Evolutionary conservation across 2,329 filamentous ascomycete species (phyloP), one percentile per base, ranked within the genome.

Genomic region (Rugonectria rugulosa): DNA sequence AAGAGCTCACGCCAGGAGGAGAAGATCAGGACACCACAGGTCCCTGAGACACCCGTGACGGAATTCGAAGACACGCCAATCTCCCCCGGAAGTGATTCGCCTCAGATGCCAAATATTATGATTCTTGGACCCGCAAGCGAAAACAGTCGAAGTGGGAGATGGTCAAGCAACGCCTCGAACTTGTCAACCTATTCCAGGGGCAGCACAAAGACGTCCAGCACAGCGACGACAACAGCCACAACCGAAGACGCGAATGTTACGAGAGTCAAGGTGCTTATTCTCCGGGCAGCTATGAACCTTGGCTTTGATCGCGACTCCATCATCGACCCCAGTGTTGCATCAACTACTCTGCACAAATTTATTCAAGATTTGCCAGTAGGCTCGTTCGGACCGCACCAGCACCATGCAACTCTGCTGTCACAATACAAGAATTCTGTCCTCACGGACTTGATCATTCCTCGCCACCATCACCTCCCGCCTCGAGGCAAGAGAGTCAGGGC

Each of bases 21-120:
- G 64, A 77, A 77, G 70, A 71, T 79, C 64, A 77, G 77, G 50
- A 81, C 74, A 15, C 75, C 73, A 3, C 75, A 77, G 2, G 82
- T 88, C 5, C 93, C 93, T 1, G 94, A 98, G 75, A 98, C 93
- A 0, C 93, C 93, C 0, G 94, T 94, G 1, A 98, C 93, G 5
- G 92, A 97, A 64, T 97, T 97, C 66, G 94, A 97, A 72, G 93
- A 98, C 69, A 92, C 89, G 0, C 88, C 91, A 4, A 85, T 92
- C 37, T 96, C 92, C 0, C 89, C 90, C 0, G 91, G 94, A 52
- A 90, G 90, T 62, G 85, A 88, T 38, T 88, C 84, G 7, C 85
- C 88, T 1, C 88, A 87, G 32, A 84, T 92, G 50, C 93, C 92
- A 6, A 96, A 97, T 68, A 97, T 97, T 64, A 81, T 97, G 46